Percentiles rank a stretch among this genome's conserved stretches.
Conservation (phyloP, 140 eudicot genomes). For the Oenanthe javanica region DNA sequence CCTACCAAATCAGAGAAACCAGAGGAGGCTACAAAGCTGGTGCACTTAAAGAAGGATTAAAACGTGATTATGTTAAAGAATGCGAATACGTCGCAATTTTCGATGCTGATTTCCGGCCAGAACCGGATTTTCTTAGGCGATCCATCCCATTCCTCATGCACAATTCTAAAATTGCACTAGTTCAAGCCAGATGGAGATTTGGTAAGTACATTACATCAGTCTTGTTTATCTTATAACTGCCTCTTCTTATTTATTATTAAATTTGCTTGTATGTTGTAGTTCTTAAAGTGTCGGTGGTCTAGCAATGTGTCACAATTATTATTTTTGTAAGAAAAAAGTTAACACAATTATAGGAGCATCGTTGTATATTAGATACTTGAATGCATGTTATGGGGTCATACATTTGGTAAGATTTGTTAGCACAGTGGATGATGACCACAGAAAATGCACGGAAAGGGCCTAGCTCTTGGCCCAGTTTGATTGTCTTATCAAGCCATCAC, state of each 20-base stretch:
- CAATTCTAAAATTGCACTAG: constrained; percentile 70
- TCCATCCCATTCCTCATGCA: constrained; percentile 72
- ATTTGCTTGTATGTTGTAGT: neutral
- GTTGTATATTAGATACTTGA: neutral
- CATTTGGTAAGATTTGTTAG: constrained; percentile 2
- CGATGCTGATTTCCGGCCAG: constrained; percentile 90
- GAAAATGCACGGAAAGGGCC: neutral
- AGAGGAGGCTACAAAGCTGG: constrained; percentile 91
- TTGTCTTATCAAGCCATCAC: constrained; percentile 4
- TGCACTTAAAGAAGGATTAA: constrained; percentile 78
- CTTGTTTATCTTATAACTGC: neutral
- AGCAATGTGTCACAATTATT: neutral
- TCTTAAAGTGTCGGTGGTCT: constrained; percentile 14
- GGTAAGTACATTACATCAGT: constrained; percentile 29
- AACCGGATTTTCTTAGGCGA: constrained; percentile 64
- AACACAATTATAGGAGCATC: neutral
- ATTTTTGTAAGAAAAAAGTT: neutral
- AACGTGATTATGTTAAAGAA: constrained; percentile 44
- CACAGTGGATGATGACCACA: neutral
- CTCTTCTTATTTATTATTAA: neutral
- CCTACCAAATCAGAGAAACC: constrained; percentile 66
- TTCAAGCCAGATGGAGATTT: constrained; percentile 91
- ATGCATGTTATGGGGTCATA: constrained; percentile 1
- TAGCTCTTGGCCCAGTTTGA: neutral
- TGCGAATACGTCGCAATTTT: constrained; percentile 84